Base-by-base conservation (phyloP, 208 protist species). In the Acanthamoeba castellanii region DNA sequence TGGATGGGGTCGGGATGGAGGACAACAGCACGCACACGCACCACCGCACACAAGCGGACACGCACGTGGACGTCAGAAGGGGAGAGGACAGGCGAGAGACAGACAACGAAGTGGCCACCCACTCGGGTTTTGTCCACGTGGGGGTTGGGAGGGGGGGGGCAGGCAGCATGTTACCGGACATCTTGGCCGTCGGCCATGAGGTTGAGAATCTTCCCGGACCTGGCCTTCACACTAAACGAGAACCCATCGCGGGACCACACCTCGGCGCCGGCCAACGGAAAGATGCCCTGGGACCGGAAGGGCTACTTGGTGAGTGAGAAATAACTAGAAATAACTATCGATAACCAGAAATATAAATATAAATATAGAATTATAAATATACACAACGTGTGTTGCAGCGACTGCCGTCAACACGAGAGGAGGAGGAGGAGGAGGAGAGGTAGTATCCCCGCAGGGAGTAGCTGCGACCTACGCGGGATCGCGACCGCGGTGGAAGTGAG, bases 231-330 rank as follows among this genome's bases (percentile, higher is more conserved):
- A 45, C 84, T 55, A n/a, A 90, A 90, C 2, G 84, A 90, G 66
- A 90, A 90, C 16, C 84, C 84, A 90, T 90, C 84, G 22, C 55
- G 45, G 27, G 84, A 90, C 84, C 50, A 90, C 30, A 90, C 30
- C 55, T 90, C 84, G 20, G 52, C 45, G 8, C 84, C 84, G 20
- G 84, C 55, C 55, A 90, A 90, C 9, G 84, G 84, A 64, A 90
- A 90, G 55, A 68, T 45, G 20, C 84, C 84, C 84, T 90, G 45
- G 9, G 25, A 9, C 32, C 6, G 32, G 9, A 74, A 34, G 14
- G n/a, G n/a, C n/a, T n/a, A n/a, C n/a, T n/a, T n/a, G n/a, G n/a
- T n/a, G n/a, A n/a, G n/a, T n/a, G n/a, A n/a, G n/a, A n/a, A n/a
- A n/a, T n/a, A n/a, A n/a, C n/a, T n/a, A n/a, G n/a, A n/a, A n/a